Base-by-base conservation (phyloP, 192 early-diverging fungal species). In the Entomortierella chlamydospora region DNA sequence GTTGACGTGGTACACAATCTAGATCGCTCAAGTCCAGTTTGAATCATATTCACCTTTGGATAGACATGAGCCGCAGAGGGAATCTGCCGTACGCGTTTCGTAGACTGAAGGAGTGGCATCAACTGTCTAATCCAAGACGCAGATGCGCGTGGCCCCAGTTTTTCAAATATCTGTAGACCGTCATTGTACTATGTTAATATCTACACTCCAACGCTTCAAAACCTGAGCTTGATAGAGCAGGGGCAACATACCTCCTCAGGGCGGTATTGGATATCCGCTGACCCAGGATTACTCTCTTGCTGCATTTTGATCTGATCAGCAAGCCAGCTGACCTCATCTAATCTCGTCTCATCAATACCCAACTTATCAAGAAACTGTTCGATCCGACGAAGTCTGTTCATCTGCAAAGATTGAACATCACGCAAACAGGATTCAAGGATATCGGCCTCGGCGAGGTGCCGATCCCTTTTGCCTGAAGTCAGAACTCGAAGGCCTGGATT, bases 281-380 rank as follows among this genome's bases (percentile, higher is more conserved):
- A n/a, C 34, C 20, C 37, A 43, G 33, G 10, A 8, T n/a, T 26
- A 11, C 26, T 29, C 18, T 70, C 68, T 5, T 60, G 62, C 29
- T 63, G 66, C 0, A 42, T 15, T 26, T 54, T 65, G 41, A 79
- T 70, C 50, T 79, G 76, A 23, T 79, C 68, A 15, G 68, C 29
- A 4, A 79, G 42, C 76, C 76, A 79, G 51, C 68, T 34, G 10
- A 79, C 39, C 50, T 79, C 76, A 22, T 79, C 76, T 18, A 79
- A 29, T 6, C 76, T 55, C 2, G 56, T 70, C 63, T 79, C 76
- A 25, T 79, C 76, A 53, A 79, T 79, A 23, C 58, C 62, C 9
- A 70, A 49, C 0, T 59, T 63, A n/a, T 79, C 76, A 55, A 79
- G 70, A 55, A 79, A 79, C 57, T 65, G 55, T 12, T 79, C 76